Base-by-base conservation (phyloP, 129 eudicot species). In the Flaveria robusta region DNA sequence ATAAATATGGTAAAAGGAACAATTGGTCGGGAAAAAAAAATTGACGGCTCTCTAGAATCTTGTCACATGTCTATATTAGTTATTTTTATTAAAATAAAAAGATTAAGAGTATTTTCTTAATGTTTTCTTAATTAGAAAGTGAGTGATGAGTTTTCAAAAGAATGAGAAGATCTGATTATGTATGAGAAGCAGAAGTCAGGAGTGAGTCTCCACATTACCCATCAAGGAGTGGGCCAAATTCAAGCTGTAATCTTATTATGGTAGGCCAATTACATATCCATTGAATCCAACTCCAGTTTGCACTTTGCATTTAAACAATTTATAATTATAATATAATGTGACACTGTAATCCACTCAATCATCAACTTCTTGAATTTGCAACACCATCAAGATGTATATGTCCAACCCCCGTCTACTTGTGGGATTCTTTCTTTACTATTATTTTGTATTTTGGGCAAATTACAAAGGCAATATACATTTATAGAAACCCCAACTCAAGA, bases 291-390 rank as follows among this genome's bases (percentile, higher is more conserved):
- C 78, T 65, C 67, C 78, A 72, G 54, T 50, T 71, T 70, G 63
- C 82, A 37, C 46, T 70, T 70, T 19, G 54, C 66, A 70, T 59
- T 42, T 60, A 20, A 31, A 49, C 39, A 56, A 31, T n/a, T n/a
- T 43, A 68, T 39, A 58, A 19, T 12, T 2, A 14, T 29, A 8
- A 46, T 31, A 66, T 23, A 50, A 51, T 47, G 26, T 31, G 43
- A 50, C 5, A 31, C 41, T 72, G 49, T 55, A 72, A 72, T 71
- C 68, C 78, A 79, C 74, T 79, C 68, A 79, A 72, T 79, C 69
- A 79, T 72, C 54, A 79, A 72, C 63, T 65, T 72, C 67, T 72
- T 72, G 83, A 79, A 79, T 79, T 79, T 68, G 83, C 83, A 72
- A 72, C 74, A 72, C 34, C 83, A 50, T 52, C 74, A 74, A 54